Percentiles rank a stretch among this genome's conserved stretches.
phyloP scores from a whole-genome alignment of 1,284 basidiomycete species.

The Cutaneotrichosporon cavernicola region DNA sequence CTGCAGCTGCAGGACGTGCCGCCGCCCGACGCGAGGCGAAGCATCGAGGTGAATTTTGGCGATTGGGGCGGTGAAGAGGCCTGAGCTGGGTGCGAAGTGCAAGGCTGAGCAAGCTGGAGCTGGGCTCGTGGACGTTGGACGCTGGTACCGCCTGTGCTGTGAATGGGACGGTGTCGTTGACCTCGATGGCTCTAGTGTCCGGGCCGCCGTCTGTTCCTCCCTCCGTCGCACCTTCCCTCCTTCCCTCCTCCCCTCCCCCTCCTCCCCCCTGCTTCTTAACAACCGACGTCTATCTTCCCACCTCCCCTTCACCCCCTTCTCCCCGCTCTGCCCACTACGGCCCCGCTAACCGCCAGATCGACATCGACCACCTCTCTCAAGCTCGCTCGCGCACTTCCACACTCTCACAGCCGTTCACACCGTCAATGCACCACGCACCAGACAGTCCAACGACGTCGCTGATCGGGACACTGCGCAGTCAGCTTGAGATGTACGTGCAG shows the following conservation, averaged over 20 bases:
- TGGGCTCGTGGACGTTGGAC: background rate
- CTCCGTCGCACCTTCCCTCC: too few species aligned
- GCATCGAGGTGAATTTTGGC: constrained; percentile 17
- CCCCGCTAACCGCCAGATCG: constrained; percentile 4
- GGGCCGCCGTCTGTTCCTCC: too few species aligned
- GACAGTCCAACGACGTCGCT: constrained; percentile 56
- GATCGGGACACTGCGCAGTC: constrained; percentile 71
- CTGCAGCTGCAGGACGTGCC: constrained; percentile 16
- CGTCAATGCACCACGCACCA: constrained; percentile 37
- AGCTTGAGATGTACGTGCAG: constrained; percentile 79
- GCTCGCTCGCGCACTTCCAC: constrained; percentile 16
- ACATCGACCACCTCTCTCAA: background rate
- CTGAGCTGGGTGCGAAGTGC: background rate
- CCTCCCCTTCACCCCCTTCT: background rate
- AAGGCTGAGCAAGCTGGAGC: background rate
- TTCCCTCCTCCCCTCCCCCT: background rate
- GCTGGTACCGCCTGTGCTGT: background rate
- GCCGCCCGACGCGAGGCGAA: background rate
- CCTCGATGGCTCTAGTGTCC: too few species aligned
- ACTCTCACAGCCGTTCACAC: constrained; percentile 18
- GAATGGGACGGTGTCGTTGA: too few species aligned
- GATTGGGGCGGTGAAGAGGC: background rate
- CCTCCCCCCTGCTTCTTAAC: too few species aligned
- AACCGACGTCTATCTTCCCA: too few species aligned
- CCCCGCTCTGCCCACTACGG: background rate